These are phyloP conservation scores for Xanthoceras sorbifolium DNA, from an alignment of 345 rosid genomes.

Conservation along the genomic window DNA sequence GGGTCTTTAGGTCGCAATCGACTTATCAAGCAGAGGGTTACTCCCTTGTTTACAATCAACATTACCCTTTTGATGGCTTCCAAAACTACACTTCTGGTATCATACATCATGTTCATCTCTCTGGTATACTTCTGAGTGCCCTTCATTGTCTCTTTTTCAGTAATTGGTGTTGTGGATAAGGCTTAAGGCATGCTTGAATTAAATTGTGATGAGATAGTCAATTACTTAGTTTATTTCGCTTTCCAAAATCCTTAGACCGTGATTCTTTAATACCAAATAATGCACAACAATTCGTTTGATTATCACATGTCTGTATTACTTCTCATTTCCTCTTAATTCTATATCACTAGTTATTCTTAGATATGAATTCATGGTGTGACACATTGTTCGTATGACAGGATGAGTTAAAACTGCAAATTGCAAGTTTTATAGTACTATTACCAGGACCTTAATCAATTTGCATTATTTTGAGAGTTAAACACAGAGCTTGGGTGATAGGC, in stretches of 20 bases:
- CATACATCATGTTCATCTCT: conserved; percentile 81
- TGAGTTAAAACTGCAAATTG: neutral
- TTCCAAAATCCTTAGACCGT: no score
- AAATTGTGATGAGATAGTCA: no score
- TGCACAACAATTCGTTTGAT: neutral
- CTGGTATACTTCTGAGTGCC: conserved; percentile 32
- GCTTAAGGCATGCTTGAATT: neutral
- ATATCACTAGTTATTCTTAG: no score
- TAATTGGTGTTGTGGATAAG: neutral
- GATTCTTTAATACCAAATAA: no score
- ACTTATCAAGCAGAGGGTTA: conserved; percentile 49
- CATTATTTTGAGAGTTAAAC: neutral
- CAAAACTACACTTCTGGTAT: conserved; percentile 81
- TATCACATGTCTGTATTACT: neutral
- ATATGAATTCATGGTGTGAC: no score
- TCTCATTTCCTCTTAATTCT: neutral
- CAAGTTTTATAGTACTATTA: neutral
- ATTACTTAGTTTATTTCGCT: no score
- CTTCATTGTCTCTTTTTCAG: neutral
- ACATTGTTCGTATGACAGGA: no score
- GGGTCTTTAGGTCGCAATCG: conserved; percentile 30
- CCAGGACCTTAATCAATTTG: neutral
- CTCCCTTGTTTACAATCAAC: conserved; percentile 65
- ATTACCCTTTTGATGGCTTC: conserved; percentile 56
- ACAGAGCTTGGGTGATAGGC: neutral